Conservation (phyloP, 495 filamentous ascomycete species). For the Lasiosphaeris hirsuta region DNA sequence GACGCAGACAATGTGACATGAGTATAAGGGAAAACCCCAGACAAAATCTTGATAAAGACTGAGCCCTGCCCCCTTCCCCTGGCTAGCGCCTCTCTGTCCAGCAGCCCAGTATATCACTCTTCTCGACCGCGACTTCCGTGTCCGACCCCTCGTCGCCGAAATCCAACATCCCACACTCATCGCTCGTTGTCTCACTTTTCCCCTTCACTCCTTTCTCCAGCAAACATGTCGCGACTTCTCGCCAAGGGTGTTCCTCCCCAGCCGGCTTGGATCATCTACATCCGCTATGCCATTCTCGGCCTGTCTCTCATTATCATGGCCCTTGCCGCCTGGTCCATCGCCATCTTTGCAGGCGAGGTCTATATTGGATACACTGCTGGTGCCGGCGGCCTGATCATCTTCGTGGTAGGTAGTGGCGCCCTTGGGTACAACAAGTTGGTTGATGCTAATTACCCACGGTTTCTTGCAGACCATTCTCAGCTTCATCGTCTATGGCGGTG, state of each 20-base stretch:
- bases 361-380: conserved; percentile 14
- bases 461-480: conserved; percentile 29
- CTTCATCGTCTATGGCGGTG: conserved; percentile 34
- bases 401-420: conserved; percentile 27
- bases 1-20: too few relatives aligned
- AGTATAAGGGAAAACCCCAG: too few relatives aligned
- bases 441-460: background rate
- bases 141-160: background rate
- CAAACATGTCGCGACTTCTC: conserved; percentile 26
- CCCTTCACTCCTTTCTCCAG: background rate
- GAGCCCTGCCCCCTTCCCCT: too few relatives aligned
- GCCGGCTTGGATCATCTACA: conserved; percentile 31
- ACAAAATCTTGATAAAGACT: too few relatives aligned
- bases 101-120: background rate
- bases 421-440: background rate
- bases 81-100: background rate
- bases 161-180: background rate
- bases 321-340: conserved; percentile 31
- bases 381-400: conserved; percentile 33
- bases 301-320: conserved; percentile 35
- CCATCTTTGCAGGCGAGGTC: conserved; percentile 19
- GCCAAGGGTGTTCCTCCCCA: conserved; percentile 31
- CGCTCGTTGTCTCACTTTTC: background rate
- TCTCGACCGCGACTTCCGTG: background rate
- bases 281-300: conserved; percentile 34